phyloP scores from a whole-genome alignment of 495 filamentous ascomycete species.

The Penicillium coprophilum region DNA sequence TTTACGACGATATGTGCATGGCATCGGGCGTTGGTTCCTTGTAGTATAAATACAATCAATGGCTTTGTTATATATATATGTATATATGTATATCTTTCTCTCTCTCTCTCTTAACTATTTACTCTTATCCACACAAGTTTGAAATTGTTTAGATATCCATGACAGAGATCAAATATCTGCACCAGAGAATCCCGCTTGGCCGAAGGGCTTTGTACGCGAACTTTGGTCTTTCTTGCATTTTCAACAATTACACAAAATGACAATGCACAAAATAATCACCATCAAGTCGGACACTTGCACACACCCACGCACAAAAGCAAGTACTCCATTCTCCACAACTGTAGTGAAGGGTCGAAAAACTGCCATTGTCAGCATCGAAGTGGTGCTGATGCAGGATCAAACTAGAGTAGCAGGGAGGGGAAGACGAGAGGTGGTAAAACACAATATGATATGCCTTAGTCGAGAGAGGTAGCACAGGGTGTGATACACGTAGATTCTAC shows the following conservation, averaged over 20 bases:
- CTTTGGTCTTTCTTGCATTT: not conserved
- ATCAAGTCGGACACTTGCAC: not conserved
- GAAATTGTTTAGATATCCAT: not conserved
- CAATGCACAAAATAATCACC: not conserved
- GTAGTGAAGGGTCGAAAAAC: not conserved
- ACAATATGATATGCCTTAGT: too few species aligned
- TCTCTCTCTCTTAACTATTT: not conserved
- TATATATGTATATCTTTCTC: too few species aligned
- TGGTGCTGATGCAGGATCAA: not conserved
- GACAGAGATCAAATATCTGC: not conserved
- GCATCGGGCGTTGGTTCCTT: conserved; percentile 30
- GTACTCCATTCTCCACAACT: not conserved
- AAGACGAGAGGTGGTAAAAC: too few species aligned
- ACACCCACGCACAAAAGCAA: not conserved
- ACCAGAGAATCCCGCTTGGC: not conserved
- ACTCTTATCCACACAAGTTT: too few species aligned
- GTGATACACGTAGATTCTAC: not conserved
- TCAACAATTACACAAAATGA: not conserved
- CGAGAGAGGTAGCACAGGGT: not conserved
- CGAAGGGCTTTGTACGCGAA: not conserved
- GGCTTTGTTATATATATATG: not conserved
- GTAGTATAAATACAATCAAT: conserved; percentile 14
- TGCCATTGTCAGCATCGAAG: not conserved
- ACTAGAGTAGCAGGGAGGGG: not conserved
- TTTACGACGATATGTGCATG: conserved; percentile 28